Conservation (phyloP, 225 moss, liverwort and hornwort species). For the Pseudisothecium myosuroides region DNA sequence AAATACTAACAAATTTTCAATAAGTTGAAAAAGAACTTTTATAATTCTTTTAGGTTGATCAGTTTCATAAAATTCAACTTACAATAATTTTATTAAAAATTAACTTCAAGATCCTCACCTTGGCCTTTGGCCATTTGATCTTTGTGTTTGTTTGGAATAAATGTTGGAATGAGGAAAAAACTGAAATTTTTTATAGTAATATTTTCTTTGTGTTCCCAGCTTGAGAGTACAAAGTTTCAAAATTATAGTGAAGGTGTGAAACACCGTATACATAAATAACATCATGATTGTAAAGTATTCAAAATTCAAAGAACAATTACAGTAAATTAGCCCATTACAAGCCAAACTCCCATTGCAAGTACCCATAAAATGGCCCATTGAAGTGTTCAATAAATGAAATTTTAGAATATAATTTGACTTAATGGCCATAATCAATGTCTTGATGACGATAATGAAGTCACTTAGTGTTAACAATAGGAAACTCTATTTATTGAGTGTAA, state of each 20-base stretch:
- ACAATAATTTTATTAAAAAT: background rate
- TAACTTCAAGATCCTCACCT: rapidly evolving
- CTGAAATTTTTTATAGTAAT: rapidly evolving
- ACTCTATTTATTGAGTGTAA: background rate
- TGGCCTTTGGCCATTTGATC: background rate
- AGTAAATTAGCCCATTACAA: rapidly evolving
- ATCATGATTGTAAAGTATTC: background rate
- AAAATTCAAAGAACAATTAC: rapidly evolving
- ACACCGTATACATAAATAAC: background rate
- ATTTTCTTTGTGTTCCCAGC: background rate
- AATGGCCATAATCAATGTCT: background rate
- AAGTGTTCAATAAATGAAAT: background rate
- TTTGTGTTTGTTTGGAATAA: background rate
- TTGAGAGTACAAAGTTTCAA: background rate
- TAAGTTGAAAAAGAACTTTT: background rate
- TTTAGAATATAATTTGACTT: rapidly evolving
- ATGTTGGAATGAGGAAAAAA: background rate
- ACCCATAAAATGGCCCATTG: background rate
- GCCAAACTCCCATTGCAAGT: rapidly evolving
- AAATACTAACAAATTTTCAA: background rate
- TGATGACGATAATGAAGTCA: background rate
- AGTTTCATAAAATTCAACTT: no score
- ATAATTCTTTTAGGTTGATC: background rate
- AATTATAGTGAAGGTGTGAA: background rate
- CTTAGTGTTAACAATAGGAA: rapidly evolving